Evolutionary conservation across 345 rosid genomes (phyloP).

Genomic region (Moringa oleifera): DNA sequence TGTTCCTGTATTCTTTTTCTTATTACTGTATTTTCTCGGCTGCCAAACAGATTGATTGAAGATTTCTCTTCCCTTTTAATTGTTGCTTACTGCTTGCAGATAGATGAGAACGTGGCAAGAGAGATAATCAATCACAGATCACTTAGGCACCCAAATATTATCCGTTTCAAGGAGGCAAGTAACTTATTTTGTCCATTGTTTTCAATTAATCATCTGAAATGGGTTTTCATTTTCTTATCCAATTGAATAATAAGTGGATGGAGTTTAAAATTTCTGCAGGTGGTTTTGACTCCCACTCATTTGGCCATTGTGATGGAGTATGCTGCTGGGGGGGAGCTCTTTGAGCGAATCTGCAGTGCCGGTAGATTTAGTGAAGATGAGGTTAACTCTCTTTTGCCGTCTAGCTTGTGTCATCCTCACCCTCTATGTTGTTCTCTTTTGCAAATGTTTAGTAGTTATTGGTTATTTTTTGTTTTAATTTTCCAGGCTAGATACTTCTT

Average conservation of each 20-base stretch:
- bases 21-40: not conserved
- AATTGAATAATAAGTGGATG: not conserved
- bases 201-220: not conserved
- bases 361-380: conserved; percentile 96
- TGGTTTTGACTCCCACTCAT: conserved; percentile 81
- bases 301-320: conserved; percentile 89
- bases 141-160: conserved; percentile 84
- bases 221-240: conserved; percentile 5
- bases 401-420: conserved; percentile 4
- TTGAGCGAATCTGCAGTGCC: conserved; percentile 78
- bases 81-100: conserved; percentile 32
- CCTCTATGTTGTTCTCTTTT: not conserved
- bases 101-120: conserved; percentile 91
- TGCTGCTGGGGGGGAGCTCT: conserved; percentile 93
- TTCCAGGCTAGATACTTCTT: conserved; percentile 88
- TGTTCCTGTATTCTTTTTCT: not conserved
- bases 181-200: not conserved
- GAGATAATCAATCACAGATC: conserved; percentile 97
- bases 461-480: conserved; percentile 6
- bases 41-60: not conserved
- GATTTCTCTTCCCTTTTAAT: not conserved
- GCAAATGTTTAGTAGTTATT: not conserved
- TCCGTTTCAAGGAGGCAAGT: conserved; percentile 81
- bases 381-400: conserved; percentile 30
- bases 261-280: conserved; percentile 32